Evolutionary conservation across 1,139 yeast genomes (phyloP), one percentile per base, ranked within the genome.

Genomic region (Suhomyces terraborum): DNA sequence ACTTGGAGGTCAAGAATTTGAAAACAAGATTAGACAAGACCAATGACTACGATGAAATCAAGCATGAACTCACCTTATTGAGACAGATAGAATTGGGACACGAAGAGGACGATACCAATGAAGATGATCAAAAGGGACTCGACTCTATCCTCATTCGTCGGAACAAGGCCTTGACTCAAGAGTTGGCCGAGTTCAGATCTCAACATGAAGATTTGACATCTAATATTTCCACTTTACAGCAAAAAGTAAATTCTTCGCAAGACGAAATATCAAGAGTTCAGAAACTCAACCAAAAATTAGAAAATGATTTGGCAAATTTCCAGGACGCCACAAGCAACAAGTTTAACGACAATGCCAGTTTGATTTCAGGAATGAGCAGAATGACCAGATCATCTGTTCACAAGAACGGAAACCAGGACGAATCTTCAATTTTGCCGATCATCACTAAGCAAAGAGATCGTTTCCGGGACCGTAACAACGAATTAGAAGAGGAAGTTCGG

Each of bases 391-490:
- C 42, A 47, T 61, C 61, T 3, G 51, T 57, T 64, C 27, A 38
- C 64, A 28, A 40, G 22, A 35, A 35, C 13, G 42, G 42, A 8
- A 21, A 22, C 9, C 37, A 56, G 10, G 73, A 65, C 38, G 67
- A 75, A 31, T 58, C 69, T 6, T 76, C 88, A 0, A 83, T 93
- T 30, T 66, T 93, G 35, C 95, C 96, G 0, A 88, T 93, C 39
- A 81, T 93, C 23, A 89, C 97, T 17, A 91, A 93, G 55, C 98
- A 93, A 65, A 79, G 98, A 61, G 98, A 93, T 61, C 72, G 98
- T 49, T 89, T 91, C 70, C 80, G 95, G 53, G 78, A 80, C 22
- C 76, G 91, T 43, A 88, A 85, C 54, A 78, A 77, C 41, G 96
- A 88, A 56, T 72, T 93, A 38, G 98, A 93, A 59, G 86, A 85